Conservation (phyloP, 345 rosid genomes). For the Hibiscus mutabilis region DNA sequence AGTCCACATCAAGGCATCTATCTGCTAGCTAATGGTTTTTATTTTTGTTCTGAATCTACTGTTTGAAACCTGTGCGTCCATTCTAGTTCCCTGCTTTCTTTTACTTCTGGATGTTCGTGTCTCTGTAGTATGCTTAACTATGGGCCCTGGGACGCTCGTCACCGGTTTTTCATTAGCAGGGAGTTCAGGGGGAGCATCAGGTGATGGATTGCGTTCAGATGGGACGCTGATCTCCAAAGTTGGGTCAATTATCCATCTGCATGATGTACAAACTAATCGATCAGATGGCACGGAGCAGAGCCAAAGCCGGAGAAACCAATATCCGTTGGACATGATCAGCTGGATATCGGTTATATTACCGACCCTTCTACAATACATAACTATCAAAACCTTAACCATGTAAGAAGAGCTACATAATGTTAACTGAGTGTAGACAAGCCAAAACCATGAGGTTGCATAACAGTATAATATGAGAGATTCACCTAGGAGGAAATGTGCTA, state of each 20-base stretch:
- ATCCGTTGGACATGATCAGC: background rate
- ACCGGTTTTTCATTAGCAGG: constrained; percentile 36
- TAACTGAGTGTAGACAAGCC: background rate
- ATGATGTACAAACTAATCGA: background rate
- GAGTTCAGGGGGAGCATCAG: constrained; percentile 86
- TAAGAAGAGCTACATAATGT: background rate
- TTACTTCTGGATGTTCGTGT: constrained; percentile 50
- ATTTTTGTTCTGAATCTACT: constrained; percentile 36
- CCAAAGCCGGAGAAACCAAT: background rate
- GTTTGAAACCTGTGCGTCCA: constrained; percentile 35
- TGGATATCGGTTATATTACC: background rate
- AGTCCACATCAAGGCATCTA: too few species aligned
- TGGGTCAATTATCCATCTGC: constrained; percentile 91
- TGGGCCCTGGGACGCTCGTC: constrained; percentile 31
- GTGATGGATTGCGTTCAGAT: constrained; percentile 87
- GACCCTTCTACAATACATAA: constrained; percentile 6
- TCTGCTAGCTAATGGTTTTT: too few species aligned
- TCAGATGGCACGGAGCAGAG: background rate
- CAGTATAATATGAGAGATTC: constrained; percentile 14
- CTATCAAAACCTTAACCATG: background rate
- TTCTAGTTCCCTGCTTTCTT: constrained; percentile 64
- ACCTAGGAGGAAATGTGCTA: constrained; percentile 96
- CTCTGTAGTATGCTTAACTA: constrained; percentile 51
- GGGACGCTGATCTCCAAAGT: constrained; percentile 81
- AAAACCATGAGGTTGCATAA: background rate